Conservation (phyloP, 306 rosid genomes). For the Casuarina glauca region DNA sequence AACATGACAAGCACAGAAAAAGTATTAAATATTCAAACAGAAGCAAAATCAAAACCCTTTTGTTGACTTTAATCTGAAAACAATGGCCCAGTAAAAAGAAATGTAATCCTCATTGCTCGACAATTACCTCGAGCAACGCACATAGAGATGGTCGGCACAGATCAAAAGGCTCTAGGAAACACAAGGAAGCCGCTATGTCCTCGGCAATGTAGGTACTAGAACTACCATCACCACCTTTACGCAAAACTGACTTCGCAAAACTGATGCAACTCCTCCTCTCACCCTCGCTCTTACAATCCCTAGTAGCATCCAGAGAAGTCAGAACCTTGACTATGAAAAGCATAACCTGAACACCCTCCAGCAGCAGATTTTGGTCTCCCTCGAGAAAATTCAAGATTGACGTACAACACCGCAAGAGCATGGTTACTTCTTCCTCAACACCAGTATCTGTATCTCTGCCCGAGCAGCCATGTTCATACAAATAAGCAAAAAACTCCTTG, state of each 20-base stretch:
- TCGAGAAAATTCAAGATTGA: constrained; percentile 42
- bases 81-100: not conserved
- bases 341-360: constrained; percentile 39
- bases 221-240: constrained; percentile 14
- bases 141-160: constrained; percentile 54
- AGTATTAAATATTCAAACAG: not conserved
- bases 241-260: constrained; percentile 40
- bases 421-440: constrained; percentile 42
- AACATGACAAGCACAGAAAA: not conserved
- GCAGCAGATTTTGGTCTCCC: constrained; percentile 33
- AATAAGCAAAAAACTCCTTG: constrained; percentile 33
- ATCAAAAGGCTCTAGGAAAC: constrained; percentile 44
- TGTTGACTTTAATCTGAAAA: not conserved
- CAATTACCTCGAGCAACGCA: constrained; percentile 66
- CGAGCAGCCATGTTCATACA: constrained; percentile 15
- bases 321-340: constrained; percentile 41
- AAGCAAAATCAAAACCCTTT: not conserved
- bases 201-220: constrained; percentile 22
- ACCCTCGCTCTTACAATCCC: constrained; percentile 17
- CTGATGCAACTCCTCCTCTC: constrained; percentile 12
- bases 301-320: constrained; percentile 26
- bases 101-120: not conserved
- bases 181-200: constrained; percentile 39
- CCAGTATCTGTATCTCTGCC: constrained; percentile 33
- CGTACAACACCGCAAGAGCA: constrained; percentile 64